Conservation (phyloP, 768 basidiomycete genomes). For the Leccinum arenicola region DNA sequence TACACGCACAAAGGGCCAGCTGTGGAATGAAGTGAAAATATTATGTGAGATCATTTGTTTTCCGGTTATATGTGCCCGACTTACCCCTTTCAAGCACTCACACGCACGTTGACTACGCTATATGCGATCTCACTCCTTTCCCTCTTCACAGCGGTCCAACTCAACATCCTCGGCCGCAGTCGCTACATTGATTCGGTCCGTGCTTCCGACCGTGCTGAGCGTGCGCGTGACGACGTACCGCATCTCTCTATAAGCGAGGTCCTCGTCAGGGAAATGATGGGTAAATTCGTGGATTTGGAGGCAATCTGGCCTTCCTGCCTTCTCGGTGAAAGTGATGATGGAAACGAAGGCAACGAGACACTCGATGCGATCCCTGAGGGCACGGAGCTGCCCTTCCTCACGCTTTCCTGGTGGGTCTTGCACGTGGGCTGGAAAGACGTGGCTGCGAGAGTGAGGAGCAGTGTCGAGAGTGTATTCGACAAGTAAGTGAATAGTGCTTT, state of each 20-base stretch:
- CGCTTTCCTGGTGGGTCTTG: slow-evolving; percentile 90
- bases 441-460: slow-evolving; percentile 64
- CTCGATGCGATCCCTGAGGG: slow-evolving; percentile 52
- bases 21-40: slow-evolving; percentile 93
- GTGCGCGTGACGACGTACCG: slow-evolving; percentile 38
- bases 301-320: slow-evolving; percentile 23
- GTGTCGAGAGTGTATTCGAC: slow-evolving; percentile 81
- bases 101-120: slow-evolving; percentile 79
- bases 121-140: slow-evolving; percentile 85
- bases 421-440: slow-evolving; percentile 92
- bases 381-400: slow-evolving; percentile 76
- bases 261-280: slow-evolving; percentile 24
- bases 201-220: slow-evolving; percentile 59
- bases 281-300: slow-evolving; percentile 27
- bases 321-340: slow-evolving; percentile 23
- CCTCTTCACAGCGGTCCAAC: slow-evolving; percentile 83
- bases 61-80: neutral
- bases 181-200: slow-evolving; percentile 75
- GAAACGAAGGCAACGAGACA: slow-evolving; percentile 28
- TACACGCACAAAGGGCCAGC: slow-evolving; percentile 65
- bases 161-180: slow-evolving; percentile 77
- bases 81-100: slow-evolving; percentile 58
- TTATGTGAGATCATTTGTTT: slow-evolving; percentile 50
- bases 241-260: slow-evolving; percentile 29
- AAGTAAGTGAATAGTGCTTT: slow-evolving; percentile 49